Conservation (phyloP, 257 asterid genomes). For the Petunia axillaris region DNA sequence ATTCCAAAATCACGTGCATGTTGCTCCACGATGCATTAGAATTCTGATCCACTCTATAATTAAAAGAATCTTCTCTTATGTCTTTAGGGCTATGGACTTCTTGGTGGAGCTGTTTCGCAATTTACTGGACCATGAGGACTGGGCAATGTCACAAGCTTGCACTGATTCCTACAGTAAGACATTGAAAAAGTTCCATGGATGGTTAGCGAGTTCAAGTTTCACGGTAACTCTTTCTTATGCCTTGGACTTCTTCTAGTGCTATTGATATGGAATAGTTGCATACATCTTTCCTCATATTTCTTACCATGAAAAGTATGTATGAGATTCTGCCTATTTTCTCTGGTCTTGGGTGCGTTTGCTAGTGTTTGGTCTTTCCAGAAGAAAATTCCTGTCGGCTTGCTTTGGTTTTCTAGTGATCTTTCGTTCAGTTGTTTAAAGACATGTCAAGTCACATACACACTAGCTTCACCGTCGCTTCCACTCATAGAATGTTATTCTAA, state of each 20-base stretch:
- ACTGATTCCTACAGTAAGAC: constrained; percentile 80
- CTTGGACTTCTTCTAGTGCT: not conserved
- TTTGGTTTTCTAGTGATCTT: not conserved
- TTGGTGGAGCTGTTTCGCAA: constrained; percentile 79
- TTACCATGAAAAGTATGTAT: not conserved
- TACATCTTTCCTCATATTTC: constrained; percentile 1
- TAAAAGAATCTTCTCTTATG: constrained; percentile 18
- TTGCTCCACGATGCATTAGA: not conserved
- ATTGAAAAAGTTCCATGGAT: constrained; percentile 91
- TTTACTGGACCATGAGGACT: constrained; percentile 75
- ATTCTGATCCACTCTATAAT: not conserved
- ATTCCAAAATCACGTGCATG: constrained; percentile 14
- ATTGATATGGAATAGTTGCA: not conserved
- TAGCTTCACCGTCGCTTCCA: not conserved
- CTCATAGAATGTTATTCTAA: not conserved
- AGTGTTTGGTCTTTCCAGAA: not conserved
- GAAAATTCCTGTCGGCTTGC: constrained; percentile 12
- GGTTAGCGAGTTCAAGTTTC: constrained; percentile 97
- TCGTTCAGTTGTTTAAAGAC: not conserved
- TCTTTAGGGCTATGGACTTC: constrained; percentile 94
- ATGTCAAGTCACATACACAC: not conserved
- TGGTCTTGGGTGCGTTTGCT: constrained; percentile 2
- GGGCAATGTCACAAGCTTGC: constrained; percentile 94
- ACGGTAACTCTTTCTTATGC: constrained; percentile 47
- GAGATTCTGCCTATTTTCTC: constrained; percentile 10